These are phyloP conservation scores for Aureobasidium sp. DNA, from an alignment of 2,329 filamentous ascomycete genomes.

Conservation along the genomic window DNA sequence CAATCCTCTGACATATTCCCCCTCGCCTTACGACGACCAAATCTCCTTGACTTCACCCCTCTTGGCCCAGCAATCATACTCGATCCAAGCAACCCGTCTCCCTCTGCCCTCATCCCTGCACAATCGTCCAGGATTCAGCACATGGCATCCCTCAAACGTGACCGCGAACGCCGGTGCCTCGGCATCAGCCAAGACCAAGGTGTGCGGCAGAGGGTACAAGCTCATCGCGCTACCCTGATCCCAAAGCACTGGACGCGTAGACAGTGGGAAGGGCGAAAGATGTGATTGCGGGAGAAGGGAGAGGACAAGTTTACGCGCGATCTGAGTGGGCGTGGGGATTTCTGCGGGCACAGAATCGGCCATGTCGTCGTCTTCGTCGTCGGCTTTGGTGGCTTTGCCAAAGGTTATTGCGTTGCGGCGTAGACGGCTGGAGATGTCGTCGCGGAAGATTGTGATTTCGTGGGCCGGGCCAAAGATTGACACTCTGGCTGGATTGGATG, in stretches of 20 bases:
- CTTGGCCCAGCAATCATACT: slow-evolving; percentile 64
- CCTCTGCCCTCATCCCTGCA: slow-evolving; percentile 53
- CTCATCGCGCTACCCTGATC: slow-evolving; percentile 69
- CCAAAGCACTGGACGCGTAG: slow-evolving; percentile 77
- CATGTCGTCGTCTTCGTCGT: slow-evolving; percentile 17
- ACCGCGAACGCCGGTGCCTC: slow-evolving; percentile 75
- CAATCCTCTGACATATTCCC: neutral
- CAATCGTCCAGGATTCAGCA: slow-evolving; percentile 82
- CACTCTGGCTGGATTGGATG: slow-evolving; percentile 75
- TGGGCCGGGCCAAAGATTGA: slow-evolving; percentile 80
- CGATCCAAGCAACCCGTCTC: slow-evolving; percentile 67
- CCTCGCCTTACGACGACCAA: slow-evolving; percentile 15
- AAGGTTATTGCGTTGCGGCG: slow-evolving; percentile 68
- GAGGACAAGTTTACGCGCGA: slow-evolving; percentile 57
- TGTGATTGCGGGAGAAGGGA: slow-evolving; percentile 86
- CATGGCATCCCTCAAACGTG: slow-evolving; percentile 91
- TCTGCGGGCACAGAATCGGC: slow-evolving; percentile 21
- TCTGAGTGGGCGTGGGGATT: slow-evolving; percentile 7
- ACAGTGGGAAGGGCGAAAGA: slow-evolving; percentile 76
- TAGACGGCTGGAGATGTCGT: slow-evolving; percentile 74
- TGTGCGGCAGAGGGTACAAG: slow-evolving; percentile 80
- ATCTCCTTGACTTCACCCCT: slow-evolving; percentile 56
- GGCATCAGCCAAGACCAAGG: slow-evolving; percentile 72
- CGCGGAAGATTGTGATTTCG: slow-evolving; percentile 78
- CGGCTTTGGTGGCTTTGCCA: slow-evolving; percentile 38